Evolutionary conservation across 1,139 yeast species (phyloP).

Genomic region (Kurtzmaniella natalensis): DNA sequence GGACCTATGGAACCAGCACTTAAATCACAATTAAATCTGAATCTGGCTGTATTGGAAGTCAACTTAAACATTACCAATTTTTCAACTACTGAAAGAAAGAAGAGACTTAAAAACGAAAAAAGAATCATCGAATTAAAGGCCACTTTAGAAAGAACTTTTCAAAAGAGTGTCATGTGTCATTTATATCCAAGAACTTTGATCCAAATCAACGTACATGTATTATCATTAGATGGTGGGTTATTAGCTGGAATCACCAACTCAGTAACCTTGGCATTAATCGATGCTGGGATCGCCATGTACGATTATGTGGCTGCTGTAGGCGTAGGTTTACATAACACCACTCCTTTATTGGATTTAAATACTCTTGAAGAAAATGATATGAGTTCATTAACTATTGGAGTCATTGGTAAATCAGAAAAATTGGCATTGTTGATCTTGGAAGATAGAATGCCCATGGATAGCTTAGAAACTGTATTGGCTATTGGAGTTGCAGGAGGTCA

Average conservation of each 20-base stretch:
- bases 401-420: constrained; percentile 78
- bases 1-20: constrained; percentile 86
- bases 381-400: constrained; percentile 77
- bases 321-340: constrained; percentile 73
- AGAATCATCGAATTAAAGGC: constrained; percentile 74
- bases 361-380: constrained; percentile 79
- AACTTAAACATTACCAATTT: constrained; percentile 74
- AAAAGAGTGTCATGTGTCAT: constrained; percentile 69
- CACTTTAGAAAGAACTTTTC: constrained; percentile 73
- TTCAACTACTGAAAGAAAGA: constrained; percentile 73
- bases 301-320: constrained; percentile 82
- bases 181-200: constrained; percentile 83
- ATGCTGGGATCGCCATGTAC: constrained; percentile 93
- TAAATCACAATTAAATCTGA: constrained; percentile 42
- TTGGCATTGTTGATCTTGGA: constrained; percentile 73
- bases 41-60: constrained; percentile 57
- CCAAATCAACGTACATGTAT: constrained; percentile 65
- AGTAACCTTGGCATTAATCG: constrained; percentile 84
- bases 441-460: constrained; percentile 80
- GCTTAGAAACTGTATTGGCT: constrained; percentile 71
- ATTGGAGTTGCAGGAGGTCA: constrained; percentile 90
- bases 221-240: constrained; percentile 89
- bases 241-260: constrained; percentile 80
- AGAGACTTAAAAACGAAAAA: constrained; percentile 57
- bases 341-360: constrained; percentile 78